phyloP scores from a whole-genome alignment of 495 filamentous ascomycete species.

The Beverwykella pulmonaria region DNA sequence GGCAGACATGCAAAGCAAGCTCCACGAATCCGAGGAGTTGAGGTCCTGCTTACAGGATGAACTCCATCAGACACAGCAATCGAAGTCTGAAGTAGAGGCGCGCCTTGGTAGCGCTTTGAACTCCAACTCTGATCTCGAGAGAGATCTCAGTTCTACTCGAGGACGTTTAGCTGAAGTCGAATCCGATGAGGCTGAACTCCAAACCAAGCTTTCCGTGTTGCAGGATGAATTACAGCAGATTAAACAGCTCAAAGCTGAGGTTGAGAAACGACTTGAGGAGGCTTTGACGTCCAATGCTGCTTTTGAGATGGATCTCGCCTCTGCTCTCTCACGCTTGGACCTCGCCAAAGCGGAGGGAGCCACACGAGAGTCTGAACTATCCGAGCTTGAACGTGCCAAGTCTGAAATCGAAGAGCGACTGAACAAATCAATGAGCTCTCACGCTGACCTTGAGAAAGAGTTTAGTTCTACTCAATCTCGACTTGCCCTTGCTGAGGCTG shows the following conservation, averaged over 20 bases:
- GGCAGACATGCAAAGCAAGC: conserved; percentile 5
- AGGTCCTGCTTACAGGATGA: conserved; percentile 1
- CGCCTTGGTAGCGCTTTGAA: not conserved
- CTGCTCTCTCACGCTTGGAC: not conserved
- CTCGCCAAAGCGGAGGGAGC: not conserved
- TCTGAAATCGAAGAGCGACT: conserved; percentile 3
- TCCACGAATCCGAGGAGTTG: conserved; percentile 3
- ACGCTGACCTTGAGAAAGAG: not conserved
- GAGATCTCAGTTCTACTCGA: not conserved
- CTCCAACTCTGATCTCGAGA: conserved; percentile 6
- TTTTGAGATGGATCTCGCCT: not conserved
- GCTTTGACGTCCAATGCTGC: not conserved
- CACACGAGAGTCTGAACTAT: not conserved
- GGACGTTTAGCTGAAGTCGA: conserved; percentile 1
- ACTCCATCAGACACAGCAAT: not conserved
- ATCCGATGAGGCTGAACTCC: not conserved
- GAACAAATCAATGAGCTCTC: not conserved
- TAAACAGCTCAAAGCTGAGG: conserved; percentile 15
- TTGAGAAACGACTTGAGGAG: conserved; percentile 7
- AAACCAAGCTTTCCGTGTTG: conserved; percentile 4
- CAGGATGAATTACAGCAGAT: not conserved
- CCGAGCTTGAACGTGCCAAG: not conserved
- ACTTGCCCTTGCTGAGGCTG: not conserved
- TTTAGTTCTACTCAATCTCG: not conserved
- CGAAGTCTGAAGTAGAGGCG: conserved; percentile 7